Evolutionary conservation across 768 basidiomycete genomes (phyloP), one percentile per base, ranked within the genome.

Genomic region (Boletus rex-veris): DNA sequence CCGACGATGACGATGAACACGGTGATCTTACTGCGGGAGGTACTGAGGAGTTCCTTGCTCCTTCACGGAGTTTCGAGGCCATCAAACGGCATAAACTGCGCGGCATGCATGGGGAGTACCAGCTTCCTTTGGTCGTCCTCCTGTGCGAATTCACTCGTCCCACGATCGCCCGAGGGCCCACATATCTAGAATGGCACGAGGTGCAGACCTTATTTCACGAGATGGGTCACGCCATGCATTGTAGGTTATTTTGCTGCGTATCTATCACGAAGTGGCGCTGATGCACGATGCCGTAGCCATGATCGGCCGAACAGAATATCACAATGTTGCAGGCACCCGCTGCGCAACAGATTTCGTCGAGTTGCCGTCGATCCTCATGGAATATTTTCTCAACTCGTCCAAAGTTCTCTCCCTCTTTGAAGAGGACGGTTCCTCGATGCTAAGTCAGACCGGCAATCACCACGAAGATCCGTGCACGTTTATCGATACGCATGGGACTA

Each of bases 171-270:
- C 72, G 76, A 12, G 87, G 86, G 1, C 80, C 90, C 6, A 85
- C 91, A 0, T 71, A 86, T 46, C 73, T 99, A 19, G 84, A 86
- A 52, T 98, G 95, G 94, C 87, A 89, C 61, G 94, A 98, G 61
- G 91, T 98, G 9, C 77, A 89, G 67, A 98, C 96, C 3, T 74
- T 98, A 21, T 97, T 94, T 73, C 97, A 99, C 63, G 97, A 99
- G 73, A 97, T 98, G 93, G 97, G 97, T 1, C 97, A 99, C 73
- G 97, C 97, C 11, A 93, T 99, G 83, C 97, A 99, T 68, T 99
- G 97, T 98, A 64, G 78, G 93, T 78, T 15, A n/a, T 12, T 39
- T 59, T 15, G 18, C 50, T 37, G 18, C 26, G 30, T 33, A 38
- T 47, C 26, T 40, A 43, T 48, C 19, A 50, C 33, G 58, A 42